Percentiles rank a stretch among this genome's conserved stretches.
Conservation (phyloP, 2,329 filamentous ascomycete species). For the Alternaria viburni region DNA sequence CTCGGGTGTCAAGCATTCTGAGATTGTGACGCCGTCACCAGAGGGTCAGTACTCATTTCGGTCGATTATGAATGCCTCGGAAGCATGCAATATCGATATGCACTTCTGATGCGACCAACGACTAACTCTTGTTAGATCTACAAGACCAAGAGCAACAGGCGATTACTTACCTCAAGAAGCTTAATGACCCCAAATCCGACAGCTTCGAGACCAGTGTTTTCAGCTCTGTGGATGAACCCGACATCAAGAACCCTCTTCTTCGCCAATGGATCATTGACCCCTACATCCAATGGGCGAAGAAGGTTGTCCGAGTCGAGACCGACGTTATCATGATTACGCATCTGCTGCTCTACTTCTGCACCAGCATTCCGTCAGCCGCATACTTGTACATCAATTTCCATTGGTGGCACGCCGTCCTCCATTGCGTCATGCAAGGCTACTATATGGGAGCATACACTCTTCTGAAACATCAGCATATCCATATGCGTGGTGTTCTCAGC, state of each 20-base stretch:
- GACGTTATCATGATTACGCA: constrained; percentile 83
- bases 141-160: constrained; percentile 43
- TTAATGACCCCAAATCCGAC: constrained; percentile 58
- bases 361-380: constrained; percentile 72
- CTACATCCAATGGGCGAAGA: constrained; percentile 64
- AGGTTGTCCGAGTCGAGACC: constrained; percentile 67
- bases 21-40: constrained; percentile 37
- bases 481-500: constrained; percentile 72
- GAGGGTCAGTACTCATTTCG: constrained; percentile 27
- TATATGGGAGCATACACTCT: constrained; percentile 78
- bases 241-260: constrained; percentile 49
- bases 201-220: constrained; percentile 64
- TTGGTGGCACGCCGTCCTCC: constrained; percentile 70
- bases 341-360: constrained; percentile 72
- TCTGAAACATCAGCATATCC: constrained; percentile 86
- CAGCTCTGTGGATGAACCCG: constrained; percentile 57
- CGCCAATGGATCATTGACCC: constrained; percentile 61
- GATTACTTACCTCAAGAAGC: constrained; percentile 54
- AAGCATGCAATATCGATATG: not conserved
- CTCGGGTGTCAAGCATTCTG: constrained; percentile 32
- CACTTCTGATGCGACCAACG: not conserved
- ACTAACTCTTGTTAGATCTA: constrained; percentile 26
- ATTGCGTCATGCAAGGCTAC: constrained; percentile 69
- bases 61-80: not conserved
- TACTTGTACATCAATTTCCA: constrained; percentile 70